Base-by-base conservation (phyloP, 2,329 filamentous ascomycete genomes). In the Pezizomycotina sp. region DNA sequence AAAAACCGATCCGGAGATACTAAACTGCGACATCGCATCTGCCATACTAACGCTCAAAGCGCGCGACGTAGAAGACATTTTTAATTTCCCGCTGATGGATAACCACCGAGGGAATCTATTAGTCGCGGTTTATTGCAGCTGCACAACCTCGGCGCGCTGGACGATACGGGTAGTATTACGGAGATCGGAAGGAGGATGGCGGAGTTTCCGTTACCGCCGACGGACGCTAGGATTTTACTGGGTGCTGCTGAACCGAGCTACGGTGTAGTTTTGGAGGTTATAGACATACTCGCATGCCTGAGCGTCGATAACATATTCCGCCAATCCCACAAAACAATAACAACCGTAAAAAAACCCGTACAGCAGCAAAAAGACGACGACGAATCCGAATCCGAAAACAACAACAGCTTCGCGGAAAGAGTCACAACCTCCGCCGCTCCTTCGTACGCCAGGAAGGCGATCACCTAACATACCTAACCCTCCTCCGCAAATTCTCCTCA, bases 41-140 rank as follows among this genome's bases (percentile, higher is more conserved):
- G 79, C 86, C 0, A 66, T 93, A 1, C 62, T 98, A 6, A 92
- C 80, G 0, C 91, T 98, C 77, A 93, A 92, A 56, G 83, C 86
- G 1, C 71, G 83, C 35, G 83, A 84, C 0, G 74, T 95, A 8
- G 66, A 79, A 16, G 77, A 95, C 52, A 69, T 92, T 2, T 62
- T 83, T 13, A 62, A 66, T 0, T 98, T 98, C 45, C 82, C 86
- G 0, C 71, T 93, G 30, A 74, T 95, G 54, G 83, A 92, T 36
- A 67, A 1, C 89, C 89, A 0, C 73, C 79, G 6, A 60, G 72
- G 2, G 77, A 91, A 46, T 68, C 79, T 0, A 69, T 93, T 31
- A 74, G 86, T 49, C 82, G 82, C 48, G 83, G 84, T 0, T 62
- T 93, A 1, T 58, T 89, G 4, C 78, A 89, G 35, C 66, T 98